Conservation (phyloP, 2,329 filamentous ascomycete genomes). For the Microcera coccophila region DNA sequence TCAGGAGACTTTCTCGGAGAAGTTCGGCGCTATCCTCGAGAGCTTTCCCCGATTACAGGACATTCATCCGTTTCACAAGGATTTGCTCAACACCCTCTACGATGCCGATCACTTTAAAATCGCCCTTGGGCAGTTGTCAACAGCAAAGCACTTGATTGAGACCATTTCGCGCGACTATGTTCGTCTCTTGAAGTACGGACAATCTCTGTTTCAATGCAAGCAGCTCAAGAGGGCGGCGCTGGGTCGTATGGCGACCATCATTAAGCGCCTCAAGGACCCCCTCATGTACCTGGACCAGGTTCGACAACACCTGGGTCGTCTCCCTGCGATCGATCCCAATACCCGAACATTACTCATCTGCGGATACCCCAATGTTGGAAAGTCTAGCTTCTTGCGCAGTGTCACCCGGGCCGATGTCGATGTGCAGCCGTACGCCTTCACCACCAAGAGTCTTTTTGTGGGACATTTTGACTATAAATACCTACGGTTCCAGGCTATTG, state of each 20-base stretch:
- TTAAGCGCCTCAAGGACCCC: conserved; percentile 90
- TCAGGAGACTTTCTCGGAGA: conserved; percentile 93
- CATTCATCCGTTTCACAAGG: conserved; percentile 87
- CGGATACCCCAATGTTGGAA: conserved; percentile 96
- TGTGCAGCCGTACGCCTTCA: conserved; percentile 97
- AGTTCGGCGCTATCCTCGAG: conserved; percentile 84
- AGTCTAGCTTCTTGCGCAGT: conserved; percentile 90
- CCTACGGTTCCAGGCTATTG: conserved; percentile 67
- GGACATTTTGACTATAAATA: conserved; percentile 95
- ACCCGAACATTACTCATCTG: conserved; percentile 94
- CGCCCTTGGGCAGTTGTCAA: conserved; percentile 90
- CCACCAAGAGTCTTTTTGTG: conserved; percentile 94
- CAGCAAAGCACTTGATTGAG: conserved; percentile 94
- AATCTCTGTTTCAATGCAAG: conserved; percentile 97
- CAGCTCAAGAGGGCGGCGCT: conserved; percentile 94
- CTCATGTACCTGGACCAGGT: conserved; percentile 88
- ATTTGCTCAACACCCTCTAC: conserved; percentile 90
- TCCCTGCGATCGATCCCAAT: conserved; percentile 97
- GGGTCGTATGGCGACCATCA: conserved; percentile 97
- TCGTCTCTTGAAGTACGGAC: conserved; percentile 85
- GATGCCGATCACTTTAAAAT: conserved; percentile 98
- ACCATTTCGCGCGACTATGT: conserved; percentile 96
- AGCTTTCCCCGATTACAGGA: conserved; percentile 90
- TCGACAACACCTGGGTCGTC: conserved; percentile 91
- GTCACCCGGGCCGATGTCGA: conserved; percentile 94